phyloP scores from a whole-genome alignment of 257 asterid genomes.

The Agastache rugosa region DNA sequence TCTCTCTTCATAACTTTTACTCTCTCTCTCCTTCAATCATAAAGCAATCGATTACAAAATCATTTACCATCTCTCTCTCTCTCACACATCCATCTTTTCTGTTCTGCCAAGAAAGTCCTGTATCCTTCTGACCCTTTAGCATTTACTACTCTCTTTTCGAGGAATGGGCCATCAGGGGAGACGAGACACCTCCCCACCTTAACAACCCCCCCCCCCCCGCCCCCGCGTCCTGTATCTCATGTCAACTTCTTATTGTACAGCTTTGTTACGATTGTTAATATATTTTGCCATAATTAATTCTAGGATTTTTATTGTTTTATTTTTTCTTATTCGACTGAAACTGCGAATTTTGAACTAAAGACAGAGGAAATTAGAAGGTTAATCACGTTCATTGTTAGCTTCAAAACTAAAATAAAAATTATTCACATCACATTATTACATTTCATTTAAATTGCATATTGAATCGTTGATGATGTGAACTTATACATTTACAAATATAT shows the following conservation, averaged over 20 bases:
- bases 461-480: background rate
- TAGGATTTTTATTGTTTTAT: too few species aligned
- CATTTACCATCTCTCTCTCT: slow-evolving; percentile 55
- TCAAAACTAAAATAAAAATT: too few species aligned
- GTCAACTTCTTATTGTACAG: slow-evolving; percentile 54
- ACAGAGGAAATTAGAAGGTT: too few species aligned
- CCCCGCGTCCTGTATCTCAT: slow-evolving; percentile 39
- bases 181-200: too few species aligned
- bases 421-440: too few species aligned
- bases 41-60: slow-evolving; percentile 97
- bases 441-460: background rate
- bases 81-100: slow-evolving; percentile 78
- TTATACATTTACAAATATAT: background rate
- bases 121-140: slow-evolving; percentile 65
- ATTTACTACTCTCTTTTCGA: slow-evolving; percentile 74
- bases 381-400: too few species aligned
- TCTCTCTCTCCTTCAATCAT: slow-evolving; percentile 58
- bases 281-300: too few species aligned
- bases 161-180: slow-evolving; percentile 66
- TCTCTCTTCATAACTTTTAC: slow-evolving; percentile 24
- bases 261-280: background rate
- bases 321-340: too few species aligned
- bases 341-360: too few species aligned
- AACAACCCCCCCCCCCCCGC: slow-evolving; percentile 28
- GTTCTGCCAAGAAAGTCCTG: slow-evolving; percentile 90